Conservation (phyloP, 768 basidiomycete genomes). For the Mycena crocata region DNA sequence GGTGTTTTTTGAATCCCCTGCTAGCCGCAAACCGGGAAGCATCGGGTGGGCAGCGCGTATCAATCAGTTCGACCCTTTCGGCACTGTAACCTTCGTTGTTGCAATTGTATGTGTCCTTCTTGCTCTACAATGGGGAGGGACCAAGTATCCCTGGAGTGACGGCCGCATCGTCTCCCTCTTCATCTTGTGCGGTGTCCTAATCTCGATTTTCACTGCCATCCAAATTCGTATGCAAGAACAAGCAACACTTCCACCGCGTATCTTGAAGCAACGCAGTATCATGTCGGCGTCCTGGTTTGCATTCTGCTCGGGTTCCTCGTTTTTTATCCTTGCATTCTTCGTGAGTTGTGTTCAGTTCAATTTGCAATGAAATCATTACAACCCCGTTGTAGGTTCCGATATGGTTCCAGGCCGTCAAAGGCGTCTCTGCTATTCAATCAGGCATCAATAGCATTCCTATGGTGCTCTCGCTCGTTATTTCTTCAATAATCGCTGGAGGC, state of each 20-base stretch:
- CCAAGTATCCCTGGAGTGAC: conserved; percentile 54
- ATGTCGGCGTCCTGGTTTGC: neutral
- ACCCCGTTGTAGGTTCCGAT: neutral
- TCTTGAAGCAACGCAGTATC: conserved; percentile 27
- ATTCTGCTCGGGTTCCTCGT: neutral
- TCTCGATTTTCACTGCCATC: conserved; percentile 22
- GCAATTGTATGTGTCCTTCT: conserved; percentile 37
- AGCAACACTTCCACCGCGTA: conserved; percentile 28
- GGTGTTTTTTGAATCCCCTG: neutral
- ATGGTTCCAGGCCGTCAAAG: conserved; percentile 51
- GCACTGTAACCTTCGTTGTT: conserved; percentile 5
- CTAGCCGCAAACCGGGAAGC: neutral
- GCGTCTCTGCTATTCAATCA: conserved; percentile 46
- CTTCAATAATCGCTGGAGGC: conserved; percentile 50
- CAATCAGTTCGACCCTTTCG: too few relatives aligned
- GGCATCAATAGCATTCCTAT: conserved; percentile 47
- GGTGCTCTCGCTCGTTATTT: conserved; percentile 49
- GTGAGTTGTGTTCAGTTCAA: neutral
- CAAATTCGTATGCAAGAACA: conserved; percentile 24
- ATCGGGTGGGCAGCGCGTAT: neutral
- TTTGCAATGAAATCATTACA: neutral
- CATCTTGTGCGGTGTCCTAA: conserved; percentile 27
- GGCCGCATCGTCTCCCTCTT: conserved; percentile 15
- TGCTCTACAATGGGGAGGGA: conserved; percentile 59
- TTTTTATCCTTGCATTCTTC: neutral